phyloP scores from a whole-genome alignment of 2,329 filamentous ascomycete genomes.

The Colletotrichum paranaense region DNA sequence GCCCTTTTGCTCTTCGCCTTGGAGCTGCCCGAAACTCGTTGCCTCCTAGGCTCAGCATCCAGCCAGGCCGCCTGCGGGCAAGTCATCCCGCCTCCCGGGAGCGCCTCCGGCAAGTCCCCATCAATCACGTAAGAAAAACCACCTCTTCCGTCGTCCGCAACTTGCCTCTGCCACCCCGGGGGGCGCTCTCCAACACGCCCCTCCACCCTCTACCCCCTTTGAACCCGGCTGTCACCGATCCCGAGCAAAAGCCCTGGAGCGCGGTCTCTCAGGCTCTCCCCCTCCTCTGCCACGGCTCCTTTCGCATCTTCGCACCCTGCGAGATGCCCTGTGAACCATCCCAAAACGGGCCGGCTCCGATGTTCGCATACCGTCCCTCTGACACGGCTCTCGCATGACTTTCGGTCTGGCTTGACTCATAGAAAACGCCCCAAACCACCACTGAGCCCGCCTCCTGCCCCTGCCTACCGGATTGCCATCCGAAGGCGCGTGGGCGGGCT shows the following conservation, averaged over 20 bases:
- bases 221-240: not conserved
- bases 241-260: not conserved
- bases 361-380: not conserved
- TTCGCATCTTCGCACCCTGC: not conserved
- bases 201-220: not conserved
- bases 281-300: not conserved
- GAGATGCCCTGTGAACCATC: not conserved
- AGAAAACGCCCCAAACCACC: no score
- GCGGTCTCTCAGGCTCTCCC: not conserved
- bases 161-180: not conserved
- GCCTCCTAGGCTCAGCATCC: no score
- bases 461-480: not conserved
- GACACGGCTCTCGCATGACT: conserved; percentile 19
- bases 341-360: conserved; percentile 17
- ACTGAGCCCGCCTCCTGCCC: not conserved
- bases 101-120: not conserved
- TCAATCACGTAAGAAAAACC: conserved; percentile 18
- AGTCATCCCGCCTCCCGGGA: not conserved
- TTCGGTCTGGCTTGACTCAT: conserved; percentile 23
- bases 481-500: not conserved
- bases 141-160: not conserved
- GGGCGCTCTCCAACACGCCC: not conserved
- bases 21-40: no score
- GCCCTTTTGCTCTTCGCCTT: no score
- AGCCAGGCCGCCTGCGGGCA: not conserved